phyloP scores from a whole-genome alignment of 257 asterid species.

The Solanum medicagineum region DNA sequence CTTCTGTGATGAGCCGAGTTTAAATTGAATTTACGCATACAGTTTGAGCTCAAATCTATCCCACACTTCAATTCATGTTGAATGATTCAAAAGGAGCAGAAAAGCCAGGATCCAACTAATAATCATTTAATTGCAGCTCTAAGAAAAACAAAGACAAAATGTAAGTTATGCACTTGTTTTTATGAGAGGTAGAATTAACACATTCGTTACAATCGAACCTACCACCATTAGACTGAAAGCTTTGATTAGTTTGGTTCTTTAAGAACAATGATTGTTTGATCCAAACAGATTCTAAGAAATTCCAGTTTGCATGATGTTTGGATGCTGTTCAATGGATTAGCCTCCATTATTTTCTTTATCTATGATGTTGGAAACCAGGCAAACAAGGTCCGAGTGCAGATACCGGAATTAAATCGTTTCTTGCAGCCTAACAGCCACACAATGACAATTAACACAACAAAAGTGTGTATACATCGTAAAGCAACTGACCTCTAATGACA shows the following conservation, averaged over 20 bases:
- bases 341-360: neutral
- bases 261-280: neutral
- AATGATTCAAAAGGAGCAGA: neutral
- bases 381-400: neutral
- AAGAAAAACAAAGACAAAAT: neutral
- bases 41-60: neutral
- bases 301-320: neutral
- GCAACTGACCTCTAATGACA: conserved; percentile 57
- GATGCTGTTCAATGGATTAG: neutral
- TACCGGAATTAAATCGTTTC: neutral
- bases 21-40: neutral
- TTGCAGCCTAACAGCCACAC: neutral
- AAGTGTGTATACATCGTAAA: neutral
- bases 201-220: neutral
- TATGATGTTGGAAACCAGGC: neutral
- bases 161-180: neutral
- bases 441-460: neutral
- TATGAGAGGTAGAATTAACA: neutral
- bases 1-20: neutral
- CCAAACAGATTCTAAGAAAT: neutral
- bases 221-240: neutral
- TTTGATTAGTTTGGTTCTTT: neutral
- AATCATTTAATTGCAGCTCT: neutral
- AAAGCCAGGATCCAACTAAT: neutral
- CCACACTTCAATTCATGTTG: neutral